These are phyloP conservation scores for Fusarium sp. DNA, from an alignment of 2,329 filamentous ascomycete genomes.

Conservation along the genomic window DNA sequence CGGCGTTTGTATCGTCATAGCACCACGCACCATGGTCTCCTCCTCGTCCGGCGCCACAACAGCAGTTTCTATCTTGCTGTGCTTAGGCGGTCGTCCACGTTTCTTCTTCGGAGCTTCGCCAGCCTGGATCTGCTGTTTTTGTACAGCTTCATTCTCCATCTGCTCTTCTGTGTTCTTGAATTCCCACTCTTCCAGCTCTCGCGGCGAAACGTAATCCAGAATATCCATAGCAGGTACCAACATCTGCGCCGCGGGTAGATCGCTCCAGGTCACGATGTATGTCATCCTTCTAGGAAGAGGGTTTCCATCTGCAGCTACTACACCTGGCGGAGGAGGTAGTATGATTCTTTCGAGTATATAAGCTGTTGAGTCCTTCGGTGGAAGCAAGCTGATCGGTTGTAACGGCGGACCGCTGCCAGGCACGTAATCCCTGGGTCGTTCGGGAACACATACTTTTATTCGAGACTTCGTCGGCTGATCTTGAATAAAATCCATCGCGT, in stretches of 20 bases:
- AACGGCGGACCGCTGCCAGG: conserved; percentile 62
- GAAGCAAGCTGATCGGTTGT: conserved; percentile 61
- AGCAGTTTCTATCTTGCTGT: conserved; percentile 50
- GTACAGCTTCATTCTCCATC: conserved; percentile 54
- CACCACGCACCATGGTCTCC: conserved; percentile 42
- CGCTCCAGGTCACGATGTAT: conserved; percentile 67
- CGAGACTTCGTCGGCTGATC: conserved; percentile 21
- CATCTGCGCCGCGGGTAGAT: conserved; percentile 61
- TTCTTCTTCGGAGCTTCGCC: conserved; percentile 34
- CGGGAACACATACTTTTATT: conserved; percentile 34
- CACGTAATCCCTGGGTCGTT: conserved; percentile 52
- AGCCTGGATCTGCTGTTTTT: conserved; percentile 44
- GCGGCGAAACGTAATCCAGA: conserved; percentile 69
- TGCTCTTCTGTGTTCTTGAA: conserved; percentile 57
- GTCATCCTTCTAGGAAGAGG: conserved; percentile 59
- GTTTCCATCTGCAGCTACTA: conserved; percentile 50
- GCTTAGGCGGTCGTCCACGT: conserved; percentile 47
- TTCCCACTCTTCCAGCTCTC: conserved; percentile 68
- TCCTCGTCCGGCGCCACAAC: conserved; percentile 45
- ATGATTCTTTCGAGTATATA: conserved; percentile 67
- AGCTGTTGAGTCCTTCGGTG: conserved; percentile 63
- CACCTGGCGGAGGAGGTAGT: conserved; percentile 53
- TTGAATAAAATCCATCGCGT: conserved; percentile 38
- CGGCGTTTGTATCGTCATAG: conserved; percentile 53
- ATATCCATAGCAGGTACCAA: conserved; percentile 61